These are phyloP conservation scores for Tolypocladium endophyticum DNA, from an alignment of 2,329 filamentous ascomycete species.

Conservation along the genomic window DNA sequence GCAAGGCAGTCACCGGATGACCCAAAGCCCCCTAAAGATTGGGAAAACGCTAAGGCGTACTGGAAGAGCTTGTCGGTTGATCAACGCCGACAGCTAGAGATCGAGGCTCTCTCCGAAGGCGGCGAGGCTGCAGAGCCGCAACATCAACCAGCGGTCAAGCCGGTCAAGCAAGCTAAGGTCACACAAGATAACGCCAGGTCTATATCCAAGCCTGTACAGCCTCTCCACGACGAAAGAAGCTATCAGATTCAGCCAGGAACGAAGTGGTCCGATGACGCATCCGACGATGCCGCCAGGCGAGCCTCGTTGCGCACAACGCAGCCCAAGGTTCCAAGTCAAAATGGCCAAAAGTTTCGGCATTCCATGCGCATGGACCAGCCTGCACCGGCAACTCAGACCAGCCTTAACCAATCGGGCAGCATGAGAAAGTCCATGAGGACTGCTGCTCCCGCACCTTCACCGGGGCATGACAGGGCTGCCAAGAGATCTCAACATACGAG, in stretches of 20 bases:
- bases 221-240: slow-evolving; percentile 11
- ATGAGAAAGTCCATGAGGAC: slow-evolving; percentile 24
- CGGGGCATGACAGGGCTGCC: slow-evolving; percentile 2
- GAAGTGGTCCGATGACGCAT: slow-evolving; percentile 13
- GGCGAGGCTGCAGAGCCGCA: slow-evolving; percentile 30
- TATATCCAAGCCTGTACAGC: slow-evolving; percentile 1
- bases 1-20: background rate
- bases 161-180: slow-evolving; percentile 27
- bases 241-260: slow-evolving; percentile 30
- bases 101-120: slow-evolving; percentile 43
- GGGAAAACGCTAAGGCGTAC: slow-evolving; percentile 58
- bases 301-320: background rate
- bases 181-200: slow-evolving; percentile 5
- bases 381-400: slow-evolving; percentile 3
- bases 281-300: slow-evolving; percentile 3
- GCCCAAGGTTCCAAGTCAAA: background rate
- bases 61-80: slow-evolving; percentile 57
- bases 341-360: slow-evolving; percentile 28
- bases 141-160: slow-evolving; percentile 9
- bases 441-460: slow-evolving; percentile 1
- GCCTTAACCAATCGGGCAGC: slow-evolving; percentile 7
- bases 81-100: slow-evolving; percentile 51
- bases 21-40: slow-evolving; percentile 32
- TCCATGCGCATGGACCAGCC: slow-evolving; percentile 31
- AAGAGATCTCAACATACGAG: background rate